A percentile compares a stretch with the other conserved stretches of the same genome.
Conservation (phyloP, 164 flowering plant species). For the Liriodendron chinense region DNA sequence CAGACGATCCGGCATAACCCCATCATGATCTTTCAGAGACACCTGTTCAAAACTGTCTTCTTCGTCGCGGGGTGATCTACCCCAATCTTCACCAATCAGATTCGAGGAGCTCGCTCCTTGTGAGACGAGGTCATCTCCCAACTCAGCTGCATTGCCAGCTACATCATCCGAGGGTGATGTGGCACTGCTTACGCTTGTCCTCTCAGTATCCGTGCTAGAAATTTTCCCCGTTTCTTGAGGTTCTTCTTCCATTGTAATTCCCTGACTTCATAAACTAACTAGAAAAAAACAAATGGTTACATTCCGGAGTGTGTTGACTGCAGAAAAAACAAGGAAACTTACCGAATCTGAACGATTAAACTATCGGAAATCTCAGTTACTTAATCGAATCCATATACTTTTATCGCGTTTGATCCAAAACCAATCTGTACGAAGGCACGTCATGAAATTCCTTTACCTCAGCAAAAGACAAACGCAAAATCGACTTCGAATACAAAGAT, state of each 20-base stretch:
- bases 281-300: conserved; percentile 6
- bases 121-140: conserved; percentile 17
- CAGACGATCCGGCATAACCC: conserved; percentile 22
- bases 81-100: conserved; percentile 18
- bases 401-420: neutral
- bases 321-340: neutral
- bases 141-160: conserved; percentile 18
- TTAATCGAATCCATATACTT: conserved; percentile 1
- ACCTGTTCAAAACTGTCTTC: conserved; percentile 85
- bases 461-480: neutral
- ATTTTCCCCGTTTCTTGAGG: conserved; percentile 29
- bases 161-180: neutral
- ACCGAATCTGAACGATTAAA: neutral
- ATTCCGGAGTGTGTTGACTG: conserved; percentile 1
- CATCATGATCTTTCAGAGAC: conserved; percentile 66
- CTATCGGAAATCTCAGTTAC: neutral
- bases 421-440: neutral
- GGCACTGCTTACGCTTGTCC: conserved; percentile 11
- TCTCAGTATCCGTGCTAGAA: conserved; percentile 22
- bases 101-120: conserved; percentile 23
- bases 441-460: conserved; percentile 2
- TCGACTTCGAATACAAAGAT: neutral
- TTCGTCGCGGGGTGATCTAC: conserved; percentile 22
- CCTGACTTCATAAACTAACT: conserved; percentile 17
- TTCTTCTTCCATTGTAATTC: conserved; percentile 52